Evolutionary conservation across 805 yeast genomes (phyloP).

Genomic region (Yamadazyma sp.): DNA sequence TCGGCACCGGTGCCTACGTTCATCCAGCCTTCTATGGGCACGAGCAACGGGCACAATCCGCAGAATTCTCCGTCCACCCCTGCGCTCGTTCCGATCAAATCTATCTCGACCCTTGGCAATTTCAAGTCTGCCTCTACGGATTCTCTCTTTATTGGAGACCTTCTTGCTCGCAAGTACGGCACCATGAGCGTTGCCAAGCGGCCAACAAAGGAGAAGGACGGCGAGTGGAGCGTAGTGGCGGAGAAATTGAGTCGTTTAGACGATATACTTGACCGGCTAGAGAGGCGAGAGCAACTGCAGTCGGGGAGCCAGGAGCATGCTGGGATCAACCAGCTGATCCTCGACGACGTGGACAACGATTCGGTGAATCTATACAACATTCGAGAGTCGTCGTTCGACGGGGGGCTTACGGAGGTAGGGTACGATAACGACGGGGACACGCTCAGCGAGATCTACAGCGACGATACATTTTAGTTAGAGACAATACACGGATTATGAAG

Average conservation of each 20-base stretch:
- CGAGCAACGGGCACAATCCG: too few species aligned
- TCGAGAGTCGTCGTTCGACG: constrained; percentile 19
- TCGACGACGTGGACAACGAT: constrained; percentile 13
- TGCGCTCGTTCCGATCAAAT: constrained; percentile 26
- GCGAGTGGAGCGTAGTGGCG: constrained; percentile 18
- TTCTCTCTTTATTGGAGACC: constrained; percentile 36
- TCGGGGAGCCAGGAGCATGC: constrained; percentile 12
- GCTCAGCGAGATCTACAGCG: constrained; percentile 4
- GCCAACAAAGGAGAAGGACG: constrained; percentile 10
- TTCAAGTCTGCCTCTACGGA: constrained; percentile 41
- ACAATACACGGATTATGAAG: too few species aligned
- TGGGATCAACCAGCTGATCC: constrained; percentile 10
- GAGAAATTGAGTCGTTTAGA: constrained; percentile 21
- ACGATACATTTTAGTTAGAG: constrained; percentile 4
- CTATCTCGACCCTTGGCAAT: constrained; percentile 34
- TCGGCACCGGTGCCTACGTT: background rate
- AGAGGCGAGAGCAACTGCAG: constrained; percentile 1
- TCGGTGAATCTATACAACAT: constrained; percentile 22
- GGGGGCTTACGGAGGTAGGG: constrained; percentile 1
- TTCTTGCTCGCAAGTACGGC: constrained; percentile 30
- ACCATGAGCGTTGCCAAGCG: background rate
- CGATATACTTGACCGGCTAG: constrained; percentile 11
- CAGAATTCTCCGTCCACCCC: constrained; percentile 11
- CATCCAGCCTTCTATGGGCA: constrained; percentile 1
- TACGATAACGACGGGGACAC: constrained; percentile 7